These are phyloP conservation scores for Plantago ovata DNA, from an alignment of 257 asterid species.

Conservation along the genomic window DNA sequence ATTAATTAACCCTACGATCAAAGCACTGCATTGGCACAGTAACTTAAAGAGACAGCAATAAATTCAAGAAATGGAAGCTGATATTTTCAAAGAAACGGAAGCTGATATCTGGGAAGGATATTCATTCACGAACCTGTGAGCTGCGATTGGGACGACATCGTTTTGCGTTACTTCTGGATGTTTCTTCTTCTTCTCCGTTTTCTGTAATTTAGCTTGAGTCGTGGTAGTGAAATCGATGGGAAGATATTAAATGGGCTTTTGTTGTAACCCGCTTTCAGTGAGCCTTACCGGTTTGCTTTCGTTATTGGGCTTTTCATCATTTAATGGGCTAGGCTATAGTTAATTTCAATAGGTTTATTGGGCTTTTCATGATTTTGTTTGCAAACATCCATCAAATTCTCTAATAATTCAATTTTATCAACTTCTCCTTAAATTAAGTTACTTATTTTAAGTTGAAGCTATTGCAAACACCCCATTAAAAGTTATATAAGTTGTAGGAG, in stretches of 20 bases:
- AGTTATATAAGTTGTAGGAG: no score
- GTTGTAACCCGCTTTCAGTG: no score
- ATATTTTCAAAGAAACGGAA: not conserved
- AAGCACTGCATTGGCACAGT: not conserved
- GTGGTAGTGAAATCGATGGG: not conserved
- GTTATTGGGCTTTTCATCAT: no score
- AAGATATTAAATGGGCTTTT: not conserved
- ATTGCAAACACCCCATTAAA: no score
- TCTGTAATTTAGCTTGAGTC: not conserved
- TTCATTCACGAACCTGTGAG: conserved; percentile 14
- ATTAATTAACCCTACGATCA: not conserved
- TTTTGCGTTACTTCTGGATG: conserved; percentile 19
- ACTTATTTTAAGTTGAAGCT: no score
- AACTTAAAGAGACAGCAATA: not conserved
- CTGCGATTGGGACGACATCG: conserved; percentile 38
- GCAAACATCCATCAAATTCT: no score
- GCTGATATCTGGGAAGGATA: not conserved
- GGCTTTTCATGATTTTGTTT: no score
- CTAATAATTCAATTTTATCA: no score
- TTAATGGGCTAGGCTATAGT: no score
- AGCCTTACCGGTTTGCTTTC: no score
- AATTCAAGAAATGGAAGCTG: not conserved
- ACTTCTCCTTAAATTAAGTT: no score
- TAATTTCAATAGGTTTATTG: no score
- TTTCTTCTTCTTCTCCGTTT: conserved; percentile 17